Evolutionary conservation across 768 basidiomycete species (phyloP), one percentile per base, ranked within the genome.

Genomic region (Lactarius quietus): DNA sequence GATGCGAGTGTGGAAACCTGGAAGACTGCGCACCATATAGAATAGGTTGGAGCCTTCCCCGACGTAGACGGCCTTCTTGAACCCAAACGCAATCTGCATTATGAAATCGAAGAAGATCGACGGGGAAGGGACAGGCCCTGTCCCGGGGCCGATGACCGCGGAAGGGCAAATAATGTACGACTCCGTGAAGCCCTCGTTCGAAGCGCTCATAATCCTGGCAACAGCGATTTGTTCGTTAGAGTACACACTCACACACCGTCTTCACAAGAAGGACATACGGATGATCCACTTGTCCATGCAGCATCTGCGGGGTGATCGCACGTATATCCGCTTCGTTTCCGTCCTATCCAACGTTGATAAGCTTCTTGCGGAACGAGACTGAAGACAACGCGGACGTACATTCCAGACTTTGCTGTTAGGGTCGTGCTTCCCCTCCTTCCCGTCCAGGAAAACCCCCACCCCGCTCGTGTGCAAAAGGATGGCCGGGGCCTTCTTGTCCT

Each of bases 381-480:
- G 33, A 15, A 23, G 18, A 48, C 6, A n/a, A 57, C 2, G n/a
- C 45, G 9, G 31, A 41, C 66, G 20, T 29, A 67, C 66, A 28
- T 65, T 61, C 66, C 63, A 67, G 6, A 60, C 33, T 20, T 65
- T 67, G 53, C 28, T 31, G 3, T 52, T 20, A 1, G 63, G 54
- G 10, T 65, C 59, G 33, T 55, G 45, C 53, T 52, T 67, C 20
- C 66, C 66, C 9, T 65, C 66, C 17, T 18, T 59, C 14, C n/a
- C 33, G 12, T 61, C 63, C 28, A 39, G 3, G 28, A 65, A 65
- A 2, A 60, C 58, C 7, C 45, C 66, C 15, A 61, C 55, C 28
- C 66, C 66, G 10, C 66, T 67, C 29, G 63, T 65, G 36, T 67
- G 66, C 2, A 67, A 28, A 15, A 65, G 28, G 53, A 48, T 39